Percentiles rank a stretch among this genome's conserved stretches.
These are phyloP conservation scores for Scheffersomyces segobiensis DNA, from an alignment of 1,139 yeast species.

Conservation along the genomic window DNA sequence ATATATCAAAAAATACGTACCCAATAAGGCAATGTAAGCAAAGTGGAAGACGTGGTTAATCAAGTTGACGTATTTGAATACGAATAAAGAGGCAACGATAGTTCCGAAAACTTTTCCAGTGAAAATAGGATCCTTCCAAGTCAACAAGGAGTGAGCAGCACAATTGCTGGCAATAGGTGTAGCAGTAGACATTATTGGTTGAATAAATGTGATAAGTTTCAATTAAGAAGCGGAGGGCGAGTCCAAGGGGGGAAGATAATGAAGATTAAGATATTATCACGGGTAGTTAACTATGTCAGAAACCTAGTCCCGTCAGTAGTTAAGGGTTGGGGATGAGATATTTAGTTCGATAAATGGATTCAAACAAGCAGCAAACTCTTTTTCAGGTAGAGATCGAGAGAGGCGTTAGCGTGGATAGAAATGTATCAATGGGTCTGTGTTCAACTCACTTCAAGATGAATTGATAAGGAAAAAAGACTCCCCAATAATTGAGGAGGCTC, in stretches of 20 bases:
- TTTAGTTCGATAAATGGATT: background rate
- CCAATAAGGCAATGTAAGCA: constrained; percentile 46
- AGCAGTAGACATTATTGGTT: constrained; percentile 14
- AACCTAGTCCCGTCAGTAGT: background rate
- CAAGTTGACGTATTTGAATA: constrained; percentile 70
- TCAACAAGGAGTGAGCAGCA: constrained; percentile 42
- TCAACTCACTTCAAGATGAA: background rate
- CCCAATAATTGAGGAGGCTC: background rate
- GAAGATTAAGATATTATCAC: background rate
- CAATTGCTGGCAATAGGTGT: constrained; percentile 12
- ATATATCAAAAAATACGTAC: constrained; percentile 27
- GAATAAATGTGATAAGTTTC: background rate
- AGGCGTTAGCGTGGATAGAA: constrained; percentile 4
- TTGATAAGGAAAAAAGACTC: background rate
- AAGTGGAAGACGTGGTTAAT: constrained; percentile 64
- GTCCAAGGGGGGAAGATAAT: constrained; percentile 2
- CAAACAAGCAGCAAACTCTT: constrained; percentile 2
- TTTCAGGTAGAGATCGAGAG: constrained; percentile 1
- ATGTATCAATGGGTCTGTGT: constrained; percentile 3
- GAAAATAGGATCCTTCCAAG: constrained; percentile 81
- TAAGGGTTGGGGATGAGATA: constrained; percentile 5
- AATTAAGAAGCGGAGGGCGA: constrained; percentile 3
- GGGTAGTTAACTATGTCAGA: background rate
- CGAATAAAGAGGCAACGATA: constrained; percentile 55
- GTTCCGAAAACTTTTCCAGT: constrained; percentile 80